Evolutionary conservation across 306 rosid species (phyloP).

Genomic region (Cucurbita pepo): DNA sequence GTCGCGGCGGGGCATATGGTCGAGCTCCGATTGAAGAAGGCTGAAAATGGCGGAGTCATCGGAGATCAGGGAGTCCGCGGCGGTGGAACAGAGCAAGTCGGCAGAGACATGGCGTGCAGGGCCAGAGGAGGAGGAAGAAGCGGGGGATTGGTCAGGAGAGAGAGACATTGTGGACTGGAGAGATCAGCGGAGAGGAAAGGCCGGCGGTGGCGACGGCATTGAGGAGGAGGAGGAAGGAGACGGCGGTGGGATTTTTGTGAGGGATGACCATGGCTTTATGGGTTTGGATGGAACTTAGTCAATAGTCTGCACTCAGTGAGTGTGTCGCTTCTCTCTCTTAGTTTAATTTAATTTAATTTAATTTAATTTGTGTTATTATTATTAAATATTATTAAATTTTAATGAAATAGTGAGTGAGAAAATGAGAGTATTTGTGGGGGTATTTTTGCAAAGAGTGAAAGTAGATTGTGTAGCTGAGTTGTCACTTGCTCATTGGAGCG

Average conservation of each 20-base stretch:
- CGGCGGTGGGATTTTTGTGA: background rate
- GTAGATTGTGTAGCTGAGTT: too few relatives aligned
- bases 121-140: background rate
- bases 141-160: background rate
- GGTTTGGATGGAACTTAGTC: background rate
- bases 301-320: background rate
- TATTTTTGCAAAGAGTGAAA: too few relatives aligned
- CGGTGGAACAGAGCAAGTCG: background rate
- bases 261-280: background rate
- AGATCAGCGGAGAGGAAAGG: background rate
- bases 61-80: background rate
- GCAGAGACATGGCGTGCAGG: background rate
- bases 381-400: too few relatives aligned
- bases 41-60: background rate
- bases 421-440: too few relatives aligned
- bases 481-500: too few relatives aligned
- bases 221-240: background rate
- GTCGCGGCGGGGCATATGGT: constrained; percentile 15
- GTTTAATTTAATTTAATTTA: background rate
- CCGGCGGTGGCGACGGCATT: background rate
- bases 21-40: constrained; percentile 8
- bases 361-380: background rate
- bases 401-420: too few relatives aligned
- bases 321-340: background rate
- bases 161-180: background rate